These are phyloP conservation scores for Xylaria sp. DNA, from an alignment of 2,329 filamentous ascomycete genomes.

Conservation along the genomic window DNA sequence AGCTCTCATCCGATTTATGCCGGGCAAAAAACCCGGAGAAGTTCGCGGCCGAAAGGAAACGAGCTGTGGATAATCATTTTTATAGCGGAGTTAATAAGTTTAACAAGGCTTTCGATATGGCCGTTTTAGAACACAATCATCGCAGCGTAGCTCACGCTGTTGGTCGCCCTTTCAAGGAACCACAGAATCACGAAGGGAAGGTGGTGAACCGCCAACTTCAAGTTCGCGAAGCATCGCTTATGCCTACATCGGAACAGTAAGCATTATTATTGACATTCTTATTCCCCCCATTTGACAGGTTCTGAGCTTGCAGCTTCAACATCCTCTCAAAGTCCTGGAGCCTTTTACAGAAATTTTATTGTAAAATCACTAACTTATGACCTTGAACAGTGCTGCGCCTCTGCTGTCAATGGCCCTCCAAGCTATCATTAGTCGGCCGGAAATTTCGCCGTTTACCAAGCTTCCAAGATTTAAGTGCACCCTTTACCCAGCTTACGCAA, in stretches of 20 bases:
- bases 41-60: conserved; percentile 46
- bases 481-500: conserved; percentile 28
- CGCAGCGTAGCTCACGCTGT: conserved; percentile 48
- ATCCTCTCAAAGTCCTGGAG: not conserved
- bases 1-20: conserved; percentile 29
- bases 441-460: conserved; percentile 29
- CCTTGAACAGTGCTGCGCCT: conserved; percentile 47
- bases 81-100: conserved; percentile 54
- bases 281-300: not conserved
- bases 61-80: conserved; percentile 52
- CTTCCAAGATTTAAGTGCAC: conserved; percentile 40
- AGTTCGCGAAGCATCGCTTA: conserved; percentile 54
- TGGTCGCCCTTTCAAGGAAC: conserved; percentile 55
- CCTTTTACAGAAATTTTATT: not conserved
- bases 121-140: conserved; percentile 49
- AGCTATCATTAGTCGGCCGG: conserved; percentile 40
- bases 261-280: not conserved
- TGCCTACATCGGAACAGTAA: conserved; percentile 53
- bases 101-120: conserved; percentile 49
- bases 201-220: conserved; percentile 47
- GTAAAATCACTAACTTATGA: conserved; percentile 14
- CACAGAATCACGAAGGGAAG: conserved; percentile 41
- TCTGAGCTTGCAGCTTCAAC: not conserved
- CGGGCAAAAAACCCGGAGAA: conserved; percentile 38
- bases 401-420: conserved; percentile 57